Conservation (phyloP, 2,329 filamentous ascomycete genomes). For the Colletotrichum sp. region DNA sequence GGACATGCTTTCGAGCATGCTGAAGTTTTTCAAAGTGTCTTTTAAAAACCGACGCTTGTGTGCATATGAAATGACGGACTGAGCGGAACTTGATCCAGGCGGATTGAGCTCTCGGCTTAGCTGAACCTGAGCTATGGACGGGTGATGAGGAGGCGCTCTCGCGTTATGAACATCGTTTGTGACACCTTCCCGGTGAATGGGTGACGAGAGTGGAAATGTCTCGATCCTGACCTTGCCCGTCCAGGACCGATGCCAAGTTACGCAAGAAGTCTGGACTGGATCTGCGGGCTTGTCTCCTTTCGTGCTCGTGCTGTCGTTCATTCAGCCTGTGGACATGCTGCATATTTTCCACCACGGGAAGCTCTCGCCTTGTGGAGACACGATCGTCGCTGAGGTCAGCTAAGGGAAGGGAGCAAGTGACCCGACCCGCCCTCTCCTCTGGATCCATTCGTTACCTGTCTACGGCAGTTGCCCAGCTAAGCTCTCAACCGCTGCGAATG, state of each 20-base stretch:
- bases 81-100: neutral
- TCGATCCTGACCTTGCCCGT: neutral
- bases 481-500: neutral
- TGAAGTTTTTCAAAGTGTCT: neutral
- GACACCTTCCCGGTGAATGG: neutral
- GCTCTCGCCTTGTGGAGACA: neutral
- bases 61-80: neutral
- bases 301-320: neutral
- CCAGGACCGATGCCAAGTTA: neutral
- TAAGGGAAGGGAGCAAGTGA: neutral
- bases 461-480: neutral
- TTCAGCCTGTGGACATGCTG: neutral
- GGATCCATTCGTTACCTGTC: neutral
- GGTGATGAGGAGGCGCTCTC: neutral
- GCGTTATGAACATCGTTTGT: neutral
- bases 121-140: neutral
- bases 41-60: neutral
- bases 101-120: neutral
- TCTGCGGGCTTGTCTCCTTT: neutral
- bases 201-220: neutral
- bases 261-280: neutral
- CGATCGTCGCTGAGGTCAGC: neutral
- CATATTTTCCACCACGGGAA: neutral
- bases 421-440: neutral
- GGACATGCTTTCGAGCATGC: conserved; percentile 46